Evolutionary conservation across 139 green algal species (phyloP).

Genomic region (Asterochloris erici): DNA sequence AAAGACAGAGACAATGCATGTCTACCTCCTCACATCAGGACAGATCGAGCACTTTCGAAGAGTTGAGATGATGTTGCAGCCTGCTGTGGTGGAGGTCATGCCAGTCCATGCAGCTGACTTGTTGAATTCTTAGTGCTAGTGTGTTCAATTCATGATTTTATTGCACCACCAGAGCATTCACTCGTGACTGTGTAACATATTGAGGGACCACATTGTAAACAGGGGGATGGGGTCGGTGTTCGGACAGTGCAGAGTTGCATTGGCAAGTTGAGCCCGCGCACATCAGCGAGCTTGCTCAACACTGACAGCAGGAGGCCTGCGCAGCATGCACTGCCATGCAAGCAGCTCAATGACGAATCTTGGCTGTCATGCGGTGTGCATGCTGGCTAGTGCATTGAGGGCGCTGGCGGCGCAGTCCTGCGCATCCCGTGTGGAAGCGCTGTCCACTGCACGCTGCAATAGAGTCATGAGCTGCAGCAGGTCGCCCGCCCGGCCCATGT

Average conservation of each 20-base stretch:
- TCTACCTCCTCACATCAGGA: conserved; percentile 13
- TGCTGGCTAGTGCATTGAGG: no score
- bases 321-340: no score
- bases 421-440: no score
- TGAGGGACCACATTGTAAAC: neutral
- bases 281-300: neutral
- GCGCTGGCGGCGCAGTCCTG: no score
- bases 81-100: conserved; percentile 7
- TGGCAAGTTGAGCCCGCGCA: neutral
- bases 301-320: neutral
- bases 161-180: neutral
- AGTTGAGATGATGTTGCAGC: neutral
- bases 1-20: neutral
- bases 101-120: conserved; percentile 14
- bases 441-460: no score
- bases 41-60: neutral
- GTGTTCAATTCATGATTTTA: neutral
- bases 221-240: neutral
- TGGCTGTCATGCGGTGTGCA: no score
- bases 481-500: no score
- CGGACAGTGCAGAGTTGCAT: neutral
- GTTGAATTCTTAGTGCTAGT: neutral
- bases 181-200: neutral
- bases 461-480: no score
- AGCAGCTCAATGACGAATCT: no score